Conservation (phyloP, 2,329 filamentous ascomycete species). For the Xylaria sp. region DNA sequence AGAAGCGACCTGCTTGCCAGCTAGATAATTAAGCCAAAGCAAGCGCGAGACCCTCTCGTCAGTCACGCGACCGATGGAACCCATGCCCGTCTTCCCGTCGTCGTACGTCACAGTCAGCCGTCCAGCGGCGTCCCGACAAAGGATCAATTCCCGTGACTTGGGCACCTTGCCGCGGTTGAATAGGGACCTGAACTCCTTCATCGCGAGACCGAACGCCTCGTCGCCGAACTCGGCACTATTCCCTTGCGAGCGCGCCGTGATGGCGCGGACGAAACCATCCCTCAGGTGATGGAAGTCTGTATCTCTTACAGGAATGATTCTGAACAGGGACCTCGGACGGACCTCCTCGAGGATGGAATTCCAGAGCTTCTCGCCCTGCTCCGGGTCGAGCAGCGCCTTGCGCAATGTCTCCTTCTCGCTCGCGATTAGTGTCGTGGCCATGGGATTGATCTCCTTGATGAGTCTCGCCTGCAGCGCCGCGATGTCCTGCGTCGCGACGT, state of each 20-base stretch:
- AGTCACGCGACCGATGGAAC: slow-evolving; percentile 73
- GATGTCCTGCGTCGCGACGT: slow-evolving; percentile 86
- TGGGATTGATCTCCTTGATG: slow-evolving; percentile 77
- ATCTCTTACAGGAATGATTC: slow-evolving; percentile 89
- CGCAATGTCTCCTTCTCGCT: slow-evolving; percentile 82
- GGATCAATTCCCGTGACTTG: slow-evolving; percentile 80
- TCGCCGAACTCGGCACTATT: slow-evolving; percentile 69
- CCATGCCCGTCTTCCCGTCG: slow-evolving; percentile 59
- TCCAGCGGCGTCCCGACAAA: slow-evolving; percentile 75
- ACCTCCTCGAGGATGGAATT: slow-evolving; percentile 72
- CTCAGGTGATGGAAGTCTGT: slow-evolving; percentile 94
- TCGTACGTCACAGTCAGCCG: slow-evolving; percentile 75
- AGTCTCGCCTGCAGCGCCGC: slow-evolving; percentile 81
- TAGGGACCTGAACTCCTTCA: slow-evolving; percentile 82
- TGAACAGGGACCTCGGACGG: slow-evolving; percentile 79
- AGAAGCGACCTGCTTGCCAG: slow-evolving; percentile 86
- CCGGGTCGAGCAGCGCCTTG: slow-evolving; percentile 74
- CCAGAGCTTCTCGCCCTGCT: slow-evolving; percentile 79
- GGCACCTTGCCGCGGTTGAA: slow-evolving; percentile 84
- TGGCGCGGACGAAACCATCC: slow-evolving; percentile 88
- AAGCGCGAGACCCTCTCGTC: slow-evolving; percentile 85
- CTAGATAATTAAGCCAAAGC: slow-evolving; percentile 91
- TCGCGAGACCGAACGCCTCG: slow-evolving; percentile 78
- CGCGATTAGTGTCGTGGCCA: slow-evolving; percentile 84
- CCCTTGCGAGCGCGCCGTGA: slow-evolving; percentile 76